Conservation (phyloP, 164 flowering plant genomes). For the Vitis rotundifolia region DNA sequence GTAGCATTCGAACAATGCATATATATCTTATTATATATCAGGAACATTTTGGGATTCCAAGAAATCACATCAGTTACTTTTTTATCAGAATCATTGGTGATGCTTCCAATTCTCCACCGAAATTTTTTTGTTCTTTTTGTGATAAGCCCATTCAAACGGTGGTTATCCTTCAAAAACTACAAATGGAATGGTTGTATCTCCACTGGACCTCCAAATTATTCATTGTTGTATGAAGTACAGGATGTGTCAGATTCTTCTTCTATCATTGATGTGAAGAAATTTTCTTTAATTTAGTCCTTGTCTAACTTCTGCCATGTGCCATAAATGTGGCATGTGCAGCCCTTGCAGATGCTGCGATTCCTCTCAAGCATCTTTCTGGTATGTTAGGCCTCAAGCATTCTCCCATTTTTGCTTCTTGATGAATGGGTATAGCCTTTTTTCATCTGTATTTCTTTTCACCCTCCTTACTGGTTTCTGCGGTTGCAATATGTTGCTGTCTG, state of each 20-base stretch:
- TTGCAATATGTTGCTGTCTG: slow-evolving; percentile 80
- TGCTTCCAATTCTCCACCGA: no score
- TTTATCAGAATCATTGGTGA: no score
- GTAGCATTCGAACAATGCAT: not conserved
- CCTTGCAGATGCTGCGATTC: slow-evolving; percentile 92
- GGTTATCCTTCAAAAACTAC: no score
- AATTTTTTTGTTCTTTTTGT: no score
- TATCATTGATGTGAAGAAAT: not conserved
- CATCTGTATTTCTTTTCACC: no score
- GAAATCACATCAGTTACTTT: not conserved
- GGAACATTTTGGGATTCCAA: not conserved
- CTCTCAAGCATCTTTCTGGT: slow-evolving; percentile 94
- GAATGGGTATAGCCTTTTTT: slow-evolving; percentile 5
- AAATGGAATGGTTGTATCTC: no score
- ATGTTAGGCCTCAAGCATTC: slow-evolving; percentile 14
- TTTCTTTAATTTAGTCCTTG: slow-evolving; percentile 38
- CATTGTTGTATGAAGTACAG: no score
- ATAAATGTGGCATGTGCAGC: slow-evolving; percentile 94
- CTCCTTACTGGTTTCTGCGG: slow-evolving; percentile 43
- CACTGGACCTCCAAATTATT: no score
- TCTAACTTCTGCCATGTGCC: slow-evolving; percentile 91
- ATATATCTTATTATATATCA: not conserved
- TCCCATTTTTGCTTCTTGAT: slow-evolving; percentile 3
- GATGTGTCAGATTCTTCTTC: no score
- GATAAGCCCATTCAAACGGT: no score